phyloP scores from a whole-genome alignment of 2,329 filamentous ascomycete genomes.

The Paecilomyces sp. region DNA sequence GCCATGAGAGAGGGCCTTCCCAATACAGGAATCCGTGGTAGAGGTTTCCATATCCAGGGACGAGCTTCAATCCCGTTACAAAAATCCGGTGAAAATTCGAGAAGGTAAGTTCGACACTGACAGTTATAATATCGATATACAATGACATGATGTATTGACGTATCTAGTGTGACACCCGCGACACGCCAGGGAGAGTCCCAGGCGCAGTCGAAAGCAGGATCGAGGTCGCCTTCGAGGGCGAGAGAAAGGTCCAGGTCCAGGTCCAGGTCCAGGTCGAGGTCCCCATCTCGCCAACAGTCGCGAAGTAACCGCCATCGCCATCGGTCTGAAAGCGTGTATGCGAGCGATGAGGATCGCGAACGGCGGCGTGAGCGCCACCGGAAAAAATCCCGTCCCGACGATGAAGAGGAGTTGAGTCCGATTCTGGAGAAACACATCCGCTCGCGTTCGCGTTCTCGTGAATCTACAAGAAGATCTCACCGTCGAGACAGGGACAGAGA shows the following conservation, averaged over 20 bases:
- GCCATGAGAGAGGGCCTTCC: constrained; percentile 86
- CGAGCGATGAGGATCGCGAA: constrained; percentile 29
- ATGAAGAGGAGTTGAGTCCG: constrained; percentile 39
- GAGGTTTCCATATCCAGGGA: constrained; percentile 37
- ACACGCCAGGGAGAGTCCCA: constrained; percentile 29
- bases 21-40: constrained; percentile 68
- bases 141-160: constrained; percentile 5
- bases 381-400: constrained; percentile 26
- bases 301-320: constrained; percentile 44
- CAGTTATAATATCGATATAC: neutral
- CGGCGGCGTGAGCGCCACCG: constrained; percentile 15
- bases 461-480: constrained; percentile 51
- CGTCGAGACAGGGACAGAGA: constrained; percentile 56
- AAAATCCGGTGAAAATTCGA: constrained; percentile 14
- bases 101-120: constrained; percentile 22
- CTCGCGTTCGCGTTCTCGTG: constrained; percentile 58
- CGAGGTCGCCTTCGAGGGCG: constrained; percentile 24
- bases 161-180: constrained; percentile 14
- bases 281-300: constrained; percentile 33
- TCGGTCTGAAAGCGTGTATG: constrained; percentile 38
- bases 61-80: constrained; percentile 15
- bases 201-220: constrained; percentile 18
- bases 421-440: constrained; percentile 40
- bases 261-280: constrained; percentile 21
- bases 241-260: constrained; percentile 21